These are phyloP conservation scores for Hydrangea macrophylla DNA, from an alignment of 148 eudicot species.

Conservation along the genomic window DNA sequence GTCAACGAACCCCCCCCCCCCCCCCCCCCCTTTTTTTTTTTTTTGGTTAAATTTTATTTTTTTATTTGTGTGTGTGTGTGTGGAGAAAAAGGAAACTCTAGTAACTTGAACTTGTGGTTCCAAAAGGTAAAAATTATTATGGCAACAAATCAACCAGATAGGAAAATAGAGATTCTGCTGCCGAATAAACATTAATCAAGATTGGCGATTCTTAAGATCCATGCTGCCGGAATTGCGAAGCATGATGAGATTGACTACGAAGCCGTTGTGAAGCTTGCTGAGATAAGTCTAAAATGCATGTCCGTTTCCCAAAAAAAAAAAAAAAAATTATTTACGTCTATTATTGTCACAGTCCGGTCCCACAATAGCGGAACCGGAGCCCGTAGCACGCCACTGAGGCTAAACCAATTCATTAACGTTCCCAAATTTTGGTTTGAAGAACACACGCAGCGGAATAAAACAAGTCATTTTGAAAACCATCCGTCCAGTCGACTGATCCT, in stretches of 20 bases:
- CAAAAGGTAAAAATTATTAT: slow-evolving; percentile 97
- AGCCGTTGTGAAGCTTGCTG: slow-evolving; percentile 96
- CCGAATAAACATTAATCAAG: slow-evolving; percentile 99
- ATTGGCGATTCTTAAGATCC: slow-evolving; percentile 88
- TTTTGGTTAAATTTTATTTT: background rate
- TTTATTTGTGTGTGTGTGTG: too few species aligned
- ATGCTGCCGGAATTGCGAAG: slow-evolving; percentile 97
- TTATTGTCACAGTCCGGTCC: too few species aligned
- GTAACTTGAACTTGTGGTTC: background rate
- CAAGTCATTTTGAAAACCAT: too few species aligned
- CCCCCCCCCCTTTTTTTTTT: background rate
- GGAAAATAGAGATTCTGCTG: slow-evolving; percentile 96
- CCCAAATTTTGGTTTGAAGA: too few species aligned
- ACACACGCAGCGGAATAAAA: too few species aligned
- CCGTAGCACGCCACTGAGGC: too few species aligned
- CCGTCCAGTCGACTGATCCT: too few species aligned
- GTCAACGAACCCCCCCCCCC: too few species aligned
- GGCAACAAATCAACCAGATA: slow-evolving; percentile 98
- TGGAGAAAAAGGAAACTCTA: background rate
- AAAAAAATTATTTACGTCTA: too few species aligned
- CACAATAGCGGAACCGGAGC: too few species aligned
- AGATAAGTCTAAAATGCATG: too few species aligned
- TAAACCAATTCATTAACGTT: background rate
- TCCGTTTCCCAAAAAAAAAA: too few species aligned
- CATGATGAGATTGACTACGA: slow-evolving; percentile 99